Evolutionary conservation across 768 basidiomycete genomes (phyloP).

Genomic region (Sporobolomyces phaffii): DNA sequence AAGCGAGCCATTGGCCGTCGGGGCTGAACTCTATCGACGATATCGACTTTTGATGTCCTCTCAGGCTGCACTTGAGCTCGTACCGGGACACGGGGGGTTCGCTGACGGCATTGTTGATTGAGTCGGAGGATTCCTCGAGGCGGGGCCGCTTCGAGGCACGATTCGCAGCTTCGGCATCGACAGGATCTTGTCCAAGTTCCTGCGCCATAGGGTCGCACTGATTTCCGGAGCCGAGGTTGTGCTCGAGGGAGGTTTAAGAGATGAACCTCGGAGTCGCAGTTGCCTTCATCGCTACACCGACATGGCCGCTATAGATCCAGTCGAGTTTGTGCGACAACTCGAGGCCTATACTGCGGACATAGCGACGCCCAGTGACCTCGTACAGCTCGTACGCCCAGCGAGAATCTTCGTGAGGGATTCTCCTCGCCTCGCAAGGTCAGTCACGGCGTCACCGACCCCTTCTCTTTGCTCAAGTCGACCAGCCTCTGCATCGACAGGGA

Average conservation of each 20-base stretch:
- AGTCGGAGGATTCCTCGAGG: background rate
- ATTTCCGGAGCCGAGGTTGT: too few relatives aligned
- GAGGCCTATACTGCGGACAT: background rate
- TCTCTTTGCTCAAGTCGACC: too few relatives aligned
- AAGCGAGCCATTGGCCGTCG: constrained; percentile 72
- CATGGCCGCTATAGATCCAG: background rate
- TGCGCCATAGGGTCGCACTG: too few relatives aligned
- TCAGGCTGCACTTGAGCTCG: constrained; percentile 58
- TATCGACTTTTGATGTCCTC: constrained; percentile 75
- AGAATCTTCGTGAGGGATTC: too few relatives aligned
- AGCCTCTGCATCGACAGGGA: background rate
- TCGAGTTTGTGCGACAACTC: constrained; percentile 1
- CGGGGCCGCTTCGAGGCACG: constrained; percentile 27
- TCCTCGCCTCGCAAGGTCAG: too few relatives aligned
- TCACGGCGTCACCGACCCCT: too few relatives aligned
- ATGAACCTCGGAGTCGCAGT: too few relatives aligned
- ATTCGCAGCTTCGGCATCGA: too few relatives aligned
- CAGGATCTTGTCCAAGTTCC: too few relatives aligned
- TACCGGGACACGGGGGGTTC: constrained; percentile 50
- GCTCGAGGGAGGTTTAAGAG: background rate
- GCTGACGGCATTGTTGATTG: too few relatives aligned
- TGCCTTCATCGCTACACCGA: background rate
- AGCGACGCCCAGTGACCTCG: background rate
- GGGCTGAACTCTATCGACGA: constrained; percentile 84
- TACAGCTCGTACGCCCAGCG: constrained; percentile 9